Evolutionary conservation across 345 rosid species (phyloP).

Genomic region (Microcos paniculata): DNA sequence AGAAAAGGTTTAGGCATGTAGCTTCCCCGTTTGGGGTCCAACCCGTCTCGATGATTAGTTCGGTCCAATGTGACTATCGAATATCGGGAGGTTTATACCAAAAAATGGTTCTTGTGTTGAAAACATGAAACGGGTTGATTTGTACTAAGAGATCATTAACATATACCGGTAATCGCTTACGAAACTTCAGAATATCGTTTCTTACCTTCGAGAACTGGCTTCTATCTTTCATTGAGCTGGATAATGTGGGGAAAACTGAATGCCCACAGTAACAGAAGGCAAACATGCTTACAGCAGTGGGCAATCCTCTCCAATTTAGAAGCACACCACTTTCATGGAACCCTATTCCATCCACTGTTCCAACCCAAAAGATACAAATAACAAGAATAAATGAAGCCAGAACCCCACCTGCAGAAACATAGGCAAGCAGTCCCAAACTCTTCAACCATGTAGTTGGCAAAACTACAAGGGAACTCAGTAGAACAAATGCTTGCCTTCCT

Average conservation of each 20-base stretch:
- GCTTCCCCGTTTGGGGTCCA: background rate
- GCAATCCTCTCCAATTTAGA: constrained; percentile 47
- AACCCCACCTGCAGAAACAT: constrained; percentile 64
- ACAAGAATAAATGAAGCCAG: constrained; percentile 51
- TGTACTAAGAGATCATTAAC: background rate
- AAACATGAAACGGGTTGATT: too few relatives aligned
- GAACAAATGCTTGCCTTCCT: constrained; percentile 56
- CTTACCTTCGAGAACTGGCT: constrained; percentile 59
- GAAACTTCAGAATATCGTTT: background rate
- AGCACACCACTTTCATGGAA: constrained; percentile 42
- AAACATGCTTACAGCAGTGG: constrained; percentile 54
- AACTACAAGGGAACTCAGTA: constrained; percentile 46
- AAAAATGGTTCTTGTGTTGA: too few relatives aligned
- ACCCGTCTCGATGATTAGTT: too few relatives aligned
- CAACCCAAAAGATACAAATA: constrained; percentile 54
- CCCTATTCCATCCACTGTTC: constrained; percentile 55
- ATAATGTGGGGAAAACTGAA: constrained; percentile 61
- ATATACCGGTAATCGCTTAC: background rate
- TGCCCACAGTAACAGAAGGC: constrained; percentile 67
- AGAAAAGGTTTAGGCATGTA: too few relatives aligned
- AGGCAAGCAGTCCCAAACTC: constrained; percentile 58
- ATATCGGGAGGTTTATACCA: too few relatives aligned
- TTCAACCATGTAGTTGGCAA: constrained; percentile 72
- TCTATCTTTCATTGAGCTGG: constrained; percentile 72
- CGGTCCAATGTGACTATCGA: too few relatives aligned